Conservation (phyloP, 345 rosid genomes). For the Triadica sebifera region DNA sequence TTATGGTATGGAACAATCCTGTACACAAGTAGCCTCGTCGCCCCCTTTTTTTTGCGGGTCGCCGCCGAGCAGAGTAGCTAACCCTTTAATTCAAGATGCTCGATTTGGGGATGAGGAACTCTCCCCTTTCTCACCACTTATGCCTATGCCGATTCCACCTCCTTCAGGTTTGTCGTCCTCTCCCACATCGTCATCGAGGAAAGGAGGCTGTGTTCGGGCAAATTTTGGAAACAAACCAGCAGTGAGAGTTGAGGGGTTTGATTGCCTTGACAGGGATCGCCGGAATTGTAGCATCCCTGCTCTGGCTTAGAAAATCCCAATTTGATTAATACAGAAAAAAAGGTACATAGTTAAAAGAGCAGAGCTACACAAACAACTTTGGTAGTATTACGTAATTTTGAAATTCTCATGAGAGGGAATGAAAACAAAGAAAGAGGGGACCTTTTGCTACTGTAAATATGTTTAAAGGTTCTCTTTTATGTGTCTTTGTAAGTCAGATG, state of each 20-base stretch:
- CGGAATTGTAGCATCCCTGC: constrained; percentile 74
- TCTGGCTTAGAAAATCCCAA: constrained; percentile 46
- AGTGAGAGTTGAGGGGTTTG: constrained; percentile 86
- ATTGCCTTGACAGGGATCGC: constrained; percentile 86
- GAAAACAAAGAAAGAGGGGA: neutral
- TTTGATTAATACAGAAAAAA: constrained; percentile 9
- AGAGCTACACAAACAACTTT: constrained; percentile 12
- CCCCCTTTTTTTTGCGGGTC: constrained; percentile 86
- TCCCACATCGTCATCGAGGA: constrained; percentile 57
- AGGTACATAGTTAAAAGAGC: constrained; percentile 28
- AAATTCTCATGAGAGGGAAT: constrained; percentile 14
- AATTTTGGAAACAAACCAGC: constrained; percentile 83
- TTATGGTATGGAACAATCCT: constrained; percentile 53
- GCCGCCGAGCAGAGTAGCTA: constrained; percentile 99
- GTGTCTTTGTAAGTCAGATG: constrained; percentile 24
- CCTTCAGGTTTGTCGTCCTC: constrained; percentile 35
- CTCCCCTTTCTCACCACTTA: constrained; percentile 38
- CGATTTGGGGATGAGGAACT: constrained; percentile 60
- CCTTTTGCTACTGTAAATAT: constrained; percentile 41
- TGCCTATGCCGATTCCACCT: constrained; percentile 35
- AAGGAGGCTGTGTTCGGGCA: constrained; percentile 60
- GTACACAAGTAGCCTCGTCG: constrained; percentile 58
- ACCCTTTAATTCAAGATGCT: constrained; percentile 90
- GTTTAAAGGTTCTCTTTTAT: constrained; percentile 25
- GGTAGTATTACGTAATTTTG: constrained; percentile 32